Evolutionary conservation across 108 stramenopile genomes (phyloP), one percentile per base, ranked within the genome.

Genomic region (Nannochloropsis gaditana): DNA sequence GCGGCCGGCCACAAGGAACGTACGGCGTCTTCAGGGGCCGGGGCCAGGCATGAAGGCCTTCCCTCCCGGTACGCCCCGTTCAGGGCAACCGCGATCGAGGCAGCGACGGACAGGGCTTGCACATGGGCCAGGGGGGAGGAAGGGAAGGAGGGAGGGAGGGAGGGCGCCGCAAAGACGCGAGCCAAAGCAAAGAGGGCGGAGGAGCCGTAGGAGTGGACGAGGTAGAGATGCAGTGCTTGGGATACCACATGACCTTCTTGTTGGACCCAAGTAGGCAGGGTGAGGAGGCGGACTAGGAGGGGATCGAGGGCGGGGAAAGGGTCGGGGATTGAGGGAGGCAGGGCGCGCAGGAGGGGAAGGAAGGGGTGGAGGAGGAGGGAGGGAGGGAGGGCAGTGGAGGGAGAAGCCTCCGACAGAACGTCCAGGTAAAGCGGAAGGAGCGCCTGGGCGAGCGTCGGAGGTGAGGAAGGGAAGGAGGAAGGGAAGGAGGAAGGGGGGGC

Each of bases 91-190:
- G 3, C 59, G n/a, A 73, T 73, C 19, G 59, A n/a, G n/a, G n/a
- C 59, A 0, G 59, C 59, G 2, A n/a, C 6, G 3, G 59, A 73
- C 3, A 73, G 59, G 59, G 59, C 59, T 15, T 73, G 15, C 19
- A 73, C 6, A 4, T 73, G 59, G 59, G 59, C 59, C 59, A 73
- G 19, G 59, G n/a, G 8, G 59, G 59, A 73, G 59, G 59, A n/a
- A 6, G 59, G n/a, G 59, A n/a, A 73, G 5, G 59, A 73, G 59
- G 59, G 59, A 73, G 59, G 59, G 59, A 73, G 59, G 59, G 59
- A 73, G 59, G 59, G 8, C 19, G 59, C n/a, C 19, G 59, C 15
- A n/a, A 73, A 73, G 59, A 73, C n/a, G 59, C n/a, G 59, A 2
- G 59, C 10, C 11, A 50, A 1, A 15, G 47, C 47, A 15, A 50